Evolutionary conservation across 2,329 filamentous ascomycete genomes (phyloP), one percentile per base, ranked within the genome.

Genomic region (Fusarium sp.): DNA sequence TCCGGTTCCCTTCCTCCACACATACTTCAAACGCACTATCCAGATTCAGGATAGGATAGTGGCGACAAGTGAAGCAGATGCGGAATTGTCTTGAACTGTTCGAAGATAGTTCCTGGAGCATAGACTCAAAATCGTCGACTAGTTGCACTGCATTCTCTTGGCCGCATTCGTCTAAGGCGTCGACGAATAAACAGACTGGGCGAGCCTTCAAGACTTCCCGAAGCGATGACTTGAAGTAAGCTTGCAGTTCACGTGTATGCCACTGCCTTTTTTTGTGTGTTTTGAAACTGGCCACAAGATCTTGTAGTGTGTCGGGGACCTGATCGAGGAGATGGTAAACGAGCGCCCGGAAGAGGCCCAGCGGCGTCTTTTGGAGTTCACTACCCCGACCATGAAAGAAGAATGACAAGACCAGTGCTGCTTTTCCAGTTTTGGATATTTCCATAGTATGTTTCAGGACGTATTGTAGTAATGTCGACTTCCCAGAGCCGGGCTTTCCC

Each of bases 401-500:
- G 72, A 82, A 82, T 1, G 70, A 74, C 10, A 81, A 65, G 6
- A 75, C 51, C 7, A 78, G 39, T 3, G 30, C 41, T 3, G 34
- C 15, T 4, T 59, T 58, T 56, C 59, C 6, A 9, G 9, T 18
- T 1, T 34, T 44, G 65, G 34, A 77, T 76, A 11, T 23, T 23
- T 23, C 23, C 23, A 4, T 23, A 5, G 23, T 23, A 23, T 23
- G 23, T 23, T 79, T 66, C 12, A 83, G 71, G 2, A 81, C 31
- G 62, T 77, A 75, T 36, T 71, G 73, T 50, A 84, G 70, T 34
- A 83, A 60, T 2, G 80, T 83, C 6, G 80, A 82, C 56, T 84
- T 83, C 2, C 81, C 81, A 1, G 78, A 77, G 7, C 81, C 81
- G 4, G 82, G 80, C 28, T 83, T 81, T 2, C 82, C 82, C 51